A percentile compares a stretch with the other conserved stretches of the same genome.
These are phyloP conservation scores for Nicotiana noctiflora DNA, from an alignment of 257 asterid genomes.

Conservation along the genomic window DNA sequence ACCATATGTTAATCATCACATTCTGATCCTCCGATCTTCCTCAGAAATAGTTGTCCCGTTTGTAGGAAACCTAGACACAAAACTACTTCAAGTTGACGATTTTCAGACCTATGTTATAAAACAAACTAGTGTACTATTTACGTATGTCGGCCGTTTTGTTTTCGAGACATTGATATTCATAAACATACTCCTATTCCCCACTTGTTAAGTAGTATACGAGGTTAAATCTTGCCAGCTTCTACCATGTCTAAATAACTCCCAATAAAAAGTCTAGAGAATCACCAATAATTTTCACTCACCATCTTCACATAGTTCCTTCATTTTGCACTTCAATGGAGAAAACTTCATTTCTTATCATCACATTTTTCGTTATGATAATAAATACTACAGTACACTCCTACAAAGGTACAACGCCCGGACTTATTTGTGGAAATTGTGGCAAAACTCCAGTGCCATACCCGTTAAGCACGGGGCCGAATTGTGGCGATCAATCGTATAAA, in stretches of 20 bases:
- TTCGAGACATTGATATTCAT: slow-evolving; percentile 9
- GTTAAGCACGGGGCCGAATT: slow-evolving; percentile 41
- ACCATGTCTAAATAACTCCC: background rate
- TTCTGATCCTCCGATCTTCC: slow-evolving; percentile 21
- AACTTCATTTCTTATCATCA: background rate
- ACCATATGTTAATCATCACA: slow-evolving; percentile 13
- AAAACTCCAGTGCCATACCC: slow-evolving; percentile 47
- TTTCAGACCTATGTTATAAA: slow-evolving; percentile 2
- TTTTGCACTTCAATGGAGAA: slow-evolving; percentile 4
- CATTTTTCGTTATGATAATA: background rate
- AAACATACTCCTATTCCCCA: background rate
- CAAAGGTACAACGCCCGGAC: background rate
- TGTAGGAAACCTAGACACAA: slow-evolving; percentile 19
- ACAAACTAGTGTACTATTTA: background rate
- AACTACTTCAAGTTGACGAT: slow-evolving; percentile 8
- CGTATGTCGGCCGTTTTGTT: background rate
- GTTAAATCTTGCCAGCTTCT: background rate
- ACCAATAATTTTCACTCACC: background rate
- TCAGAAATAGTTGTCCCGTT: slow-evolving; percentile 20
- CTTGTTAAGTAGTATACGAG: background rate
- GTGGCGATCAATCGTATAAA: slow-evolving; percentile 49
- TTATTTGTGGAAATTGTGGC: slow-evolving; percentile 44
- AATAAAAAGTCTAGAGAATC: background rate
- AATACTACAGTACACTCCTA: background rate
- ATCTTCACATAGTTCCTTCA: background rate